Conservation (phyloP, 164 flowering plant species). For the Houttuynia cordata region DNA sequence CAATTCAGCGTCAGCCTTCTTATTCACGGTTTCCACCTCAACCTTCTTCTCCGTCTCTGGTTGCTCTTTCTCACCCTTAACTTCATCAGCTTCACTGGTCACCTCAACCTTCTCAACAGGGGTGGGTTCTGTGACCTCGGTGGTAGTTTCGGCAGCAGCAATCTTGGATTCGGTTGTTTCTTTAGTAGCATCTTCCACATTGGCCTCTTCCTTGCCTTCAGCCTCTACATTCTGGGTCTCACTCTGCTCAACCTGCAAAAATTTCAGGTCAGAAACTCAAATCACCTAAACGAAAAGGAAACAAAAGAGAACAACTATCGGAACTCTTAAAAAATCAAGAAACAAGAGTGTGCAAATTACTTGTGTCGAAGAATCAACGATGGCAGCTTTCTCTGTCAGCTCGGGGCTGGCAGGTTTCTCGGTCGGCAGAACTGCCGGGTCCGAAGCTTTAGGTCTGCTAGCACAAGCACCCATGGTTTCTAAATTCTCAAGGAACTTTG, state of each 20-base stretch:
- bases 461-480: slow-evolving; percentile 15
- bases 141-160: slow-evolving; percentile 1
- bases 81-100: not conserved
- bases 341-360: no score
- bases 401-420: slow-evolving; percentile 8
- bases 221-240: slow-evolving; percentile 20
- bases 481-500: no score
- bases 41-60: no score
- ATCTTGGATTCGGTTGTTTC: slow-evolving; percentile 9
- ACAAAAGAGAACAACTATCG: not conserved
- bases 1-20: no score
- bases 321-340: no score
- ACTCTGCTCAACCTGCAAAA: slow-evolving; percentile 25
- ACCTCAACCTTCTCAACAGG: not conserved
- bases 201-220: slow-evolving; percentile 32
- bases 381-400: not conserved
- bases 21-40: no score
- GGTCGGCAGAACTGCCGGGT: slow-evolving; percentile 3
- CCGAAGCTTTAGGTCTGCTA: slow-evolving; percentile 2
- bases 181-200: slow-evolving; percentile 8
- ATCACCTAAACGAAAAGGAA: not conserved
- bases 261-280: not conserved
- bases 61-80: no score
- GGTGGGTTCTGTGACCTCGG: not conserved
- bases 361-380: slow-evolving; percentile 5